Percentiles rank a stretch among this genome's conserved stretches.
Evolutionary conservation across 768 basidiomycete species (phyloP).

Genomic region (Pseudohyphozyma bogoriensis): DNA sequence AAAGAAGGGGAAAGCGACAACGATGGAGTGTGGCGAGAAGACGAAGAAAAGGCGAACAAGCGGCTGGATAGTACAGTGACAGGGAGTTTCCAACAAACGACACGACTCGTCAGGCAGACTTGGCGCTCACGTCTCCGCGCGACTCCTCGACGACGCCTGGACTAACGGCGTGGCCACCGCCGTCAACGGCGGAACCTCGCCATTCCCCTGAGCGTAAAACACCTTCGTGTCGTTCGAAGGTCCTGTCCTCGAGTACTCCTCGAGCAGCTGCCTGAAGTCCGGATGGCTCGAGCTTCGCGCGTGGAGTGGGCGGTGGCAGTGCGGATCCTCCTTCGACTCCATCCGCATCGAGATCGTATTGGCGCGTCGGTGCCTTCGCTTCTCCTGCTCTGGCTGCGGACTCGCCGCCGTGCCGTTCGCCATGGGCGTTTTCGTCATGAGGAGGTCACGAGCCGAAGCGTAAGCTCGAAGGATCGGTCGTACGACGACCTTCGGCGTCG

Average conservation of each 20-base stretch:
- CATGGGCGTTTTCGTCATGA: no score
- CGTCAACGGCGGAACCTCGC: not conserved
- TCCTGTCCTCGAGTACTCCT: not conserved
- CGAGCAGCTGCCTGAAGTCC: conserved; percentile 12
- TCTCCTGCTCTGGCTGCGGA: not conserved
- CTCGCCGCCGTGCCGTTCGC: not conserved
- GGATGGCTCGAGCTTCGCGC: conserved; percentile 14
- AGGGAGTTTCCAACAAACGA: not conserved
- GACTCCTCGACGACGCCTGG: not conserved
- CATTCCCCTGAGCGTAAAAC: not conserved
- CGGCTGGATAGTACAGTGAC: not conserved
- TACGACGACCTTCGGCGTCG: no score
- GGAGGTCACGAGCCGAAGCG: conserved; percentile 21
- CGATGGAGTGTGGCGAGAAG: not conserved
- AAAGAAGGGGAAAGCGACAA: not conserved
- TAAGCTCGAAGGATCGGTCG: conserved; percentile 20
- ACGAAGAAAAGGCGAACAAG: not conserved
- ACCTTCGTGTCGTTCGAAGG: conserved; percentile 15
- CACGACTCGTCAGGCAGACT: not conserved
- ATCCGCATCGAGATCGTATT: not conserved
- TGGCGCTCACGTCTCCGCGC: not conserved
- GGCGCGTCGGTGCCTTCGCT: not conserved
- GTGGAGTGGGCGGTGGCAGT: conserved; percentile 3
- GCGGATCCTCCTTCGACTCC: no score
- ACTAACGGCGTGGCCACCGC: no score